phyloP scores from a whole-genome alignment of 1,284 basidiomycete genomes.

The Lignosus rhinocerotis region DNA sequence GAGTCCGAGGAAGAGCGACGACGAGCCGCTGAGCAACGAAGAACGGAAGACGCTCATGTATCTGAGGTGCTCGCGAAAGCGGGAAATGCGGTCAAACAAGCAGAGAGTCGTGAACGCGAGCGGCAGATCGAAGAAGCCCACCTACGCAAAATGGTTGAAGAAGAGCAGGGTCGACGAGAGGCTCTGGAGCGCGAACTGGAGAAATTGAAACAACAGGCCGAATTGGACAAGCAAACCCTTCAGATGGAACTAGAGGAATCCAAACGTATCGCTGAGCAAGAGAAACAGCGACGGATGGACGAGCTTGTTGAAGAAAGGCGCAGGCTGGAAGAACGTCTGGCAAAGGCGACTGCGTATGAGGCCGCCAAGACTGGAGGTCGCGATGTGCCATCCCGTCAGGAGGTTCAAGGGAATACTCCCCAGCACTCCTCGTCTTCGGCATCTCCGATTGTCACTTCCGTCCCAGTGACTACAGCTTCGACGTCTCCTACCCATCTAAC shows the following conservation, averaged over 20 bases:
- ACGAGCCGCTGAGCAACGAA: not conserved
- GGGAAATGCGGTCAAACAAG: not conserved
- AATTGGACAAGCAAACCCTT: conserved; percentile 2
- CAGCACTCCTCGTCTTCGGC: not conserved
- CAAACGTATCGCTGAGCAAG: conserved; percentile 1
- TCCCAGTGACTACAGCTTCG: not conserved
- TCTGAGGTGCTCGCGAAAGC: not conserved
- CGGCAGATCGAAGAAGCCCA: not conserved
- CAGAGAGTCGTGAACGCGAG: not conserved
- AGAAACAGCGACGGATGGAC: conserved; percentile 2
- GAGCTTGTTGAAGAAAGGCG: conserved; percentile 9
- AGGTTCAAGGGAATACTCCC: not conserved
- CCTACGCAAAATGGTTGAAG: not conserved
- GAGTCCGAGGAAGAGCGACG: not conserved
- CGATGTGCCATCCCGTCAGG: not conserved
- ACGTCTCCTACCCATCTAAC: too few relatives aligned
- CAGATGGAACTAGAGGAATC: not conserved
- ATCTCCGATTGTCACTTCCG: not conserved
- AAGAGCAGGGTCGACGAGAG: not conserved
- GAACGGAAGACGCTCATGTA: not conserved
- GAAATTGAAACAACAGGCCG: not conserved
- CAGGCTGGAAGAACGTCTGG: not conserved
- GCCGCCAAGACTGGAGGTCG: not conserved
- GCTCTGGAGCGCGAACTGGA: not conserved
- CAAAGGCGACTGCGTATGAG: not conserved